Evolutionary conservation across 2,329 filamentous ascomycete species (phyloP), one percentile per base, ranked within the genome.

Genomic region (Colletotrichum neosansevieriae): DNA sequence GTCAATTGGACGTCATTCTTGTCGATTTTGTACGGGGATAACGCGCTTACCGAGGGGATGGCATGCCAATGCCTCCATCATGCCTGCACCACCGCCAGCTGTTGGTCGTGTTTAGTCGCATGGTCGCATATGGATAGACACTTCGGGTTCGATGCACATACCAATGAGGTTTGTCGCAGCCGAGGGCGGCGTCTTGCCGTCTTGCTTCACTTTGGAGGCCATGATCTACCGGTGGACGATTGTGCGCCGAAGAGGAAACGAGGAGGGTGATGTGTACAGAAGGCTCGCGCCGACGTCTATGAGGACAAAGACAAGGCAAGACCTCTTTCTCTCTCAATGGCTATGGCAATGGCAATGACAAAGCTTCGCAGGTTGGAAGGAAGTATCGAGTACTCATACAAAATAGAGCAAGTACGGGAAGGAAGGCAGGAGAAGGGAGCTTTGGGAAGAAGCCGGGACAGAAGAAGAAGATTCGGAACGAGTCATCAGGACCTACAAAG

Each of bases 61-160:
- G 81, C 96, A 99, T 61, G 85, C 94, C 71, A 99, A 90, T 56
- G 96, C 96, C 83, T 99, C 96, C 94, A 98, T 98, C 95, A 98
- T 98, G 77, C 96, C 96, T 74, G 96, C 96, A 81, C 94, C 94
- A 78, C 96, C 96, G 78, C 96, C 96, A 79, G 96, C 96, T 97
- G 74, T 74, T 29, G 51, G 47, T 38, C 34, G 4, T 63, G 53
- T 69, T 69, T 40, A 66, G 63, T 40, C 44, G 36, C 36, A 12
- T 7, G 21, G 4, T 6, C 32, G 38, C 9, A 9, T 17, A 12
- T 40, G 36, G 17, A 50, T 7, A 24, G 32, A 15, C 15, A n/a
- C 17, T 21, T 32, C 3, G 29, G 49, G 29, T 4, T 11, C 34
- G 15, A 17, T 6, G 76, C 29, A 2, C 87, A 75, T 85, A 96